Percentiles rank a stretch among this genome's conserved stretches.
Conservation (phyloP, 2,329 filamentous ascomycete genomes). For the Metarhizium album region DNA sequence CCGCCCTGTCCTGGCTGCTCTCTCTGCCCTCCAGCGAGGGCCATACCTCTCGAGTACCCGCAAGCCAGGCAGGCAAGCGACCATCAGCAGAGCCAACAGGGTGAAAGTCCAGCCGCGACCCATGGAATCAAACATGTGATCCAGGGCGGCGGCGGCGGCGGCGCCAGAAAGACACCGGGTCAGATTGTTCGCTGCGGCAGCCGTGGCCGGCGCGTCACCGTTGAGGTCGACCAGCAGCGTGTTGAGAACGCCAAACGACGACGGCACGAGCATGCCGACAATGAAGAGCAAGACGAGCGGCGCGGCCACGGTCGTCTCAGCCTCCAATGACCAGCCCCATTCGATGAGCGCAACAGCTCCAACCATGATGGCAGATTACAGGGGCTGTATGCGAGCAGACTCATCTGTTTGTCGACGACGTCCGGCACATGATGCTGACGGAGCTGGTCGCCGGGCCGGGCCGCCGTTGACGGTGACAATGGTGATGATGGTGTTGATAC, state of each 20-base stretch:
- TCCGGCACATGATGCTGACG: too few relatives aligned
- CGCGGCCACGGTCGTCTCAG: constrained; percentile 38
- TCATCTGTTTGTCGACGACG: constrained; percentile 21
- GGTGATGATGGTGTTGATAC: not conserved
- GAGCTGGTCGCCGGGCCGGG: not conserved
- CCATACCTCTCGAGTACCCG: constrained; percentile 38
- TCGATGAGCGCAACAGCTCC: constrained; percentile 41
- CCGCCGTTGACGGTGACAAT: not conserved
- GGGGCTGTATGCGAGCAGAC: constrained; percentile 40
- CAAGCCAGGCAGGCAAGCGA: constrained; percentile 36
- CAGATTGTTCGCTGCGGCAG: constrained; percentile 54
- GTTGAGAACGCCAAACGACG: constrained; percentile 52
- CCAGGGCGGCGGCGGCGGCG: constrained; percentile 46
- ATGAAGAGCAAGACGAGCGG: constrained; percentile 46
- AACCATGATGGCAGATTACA: constrained; percentile 42
- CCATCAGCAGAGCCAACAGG: constrained; percentile 41
- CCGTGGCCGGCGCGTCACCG: constrained; percentile 48
- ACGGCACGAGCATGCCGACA: constrained; percentile 47
- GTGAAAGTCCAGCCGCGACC: constrained; percentile 55
- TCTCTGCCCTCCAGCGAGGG: constrained; percentile 39
- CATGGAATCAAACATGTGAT: constrained; percentile 44
- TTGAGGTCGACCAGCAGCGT: constrained; percentile 54
- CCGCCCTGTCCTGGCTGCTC: constrained; percentile 28
- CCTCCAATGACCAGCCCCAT: constrained; percentile 48
- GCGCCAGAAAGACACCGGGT: constrained; percentile 52